Base-by-base conservation (phyloP, 345 rosid species). In the Bruguiera sexangula region DNA sequence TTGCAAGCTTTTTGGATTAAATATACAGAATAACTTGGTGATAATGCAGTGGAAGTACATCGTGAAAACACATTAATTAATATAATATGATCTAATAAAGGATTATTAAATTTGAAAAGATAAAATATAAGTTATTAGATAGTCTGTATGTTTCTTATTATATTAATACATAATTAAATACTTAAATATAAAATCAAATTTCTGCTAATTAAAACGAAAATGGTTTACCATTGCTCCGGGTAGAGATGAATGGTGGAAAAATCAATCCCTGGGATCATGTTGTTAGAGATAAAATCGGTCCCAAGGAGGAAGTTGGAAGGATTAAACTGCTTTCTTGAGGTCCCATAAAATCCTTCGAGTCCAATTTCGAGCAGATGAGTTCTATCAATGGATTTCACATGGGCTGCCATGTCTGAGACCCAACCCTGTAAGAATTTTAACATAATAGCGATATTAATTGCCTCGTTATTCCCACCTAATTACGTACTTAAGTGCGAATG, bases 301-400 rank as follows among this genome's bases (percentile, higher is more conserved):
- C 98, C 96, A 19, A 73, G 2, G 1, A 67, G 69, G 53, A 0
- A 16, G 2, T 61, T 69, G 1, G 50, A 43, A 0, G 90, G 91
- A 68, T 93, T 93, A 69, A 63, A 75, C 55, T 79, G 68, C 67
- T 74, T 81, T 78, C 71, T 88, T 21, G 93, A 85, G 1, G 75
- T 63, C 22, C 93, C 98, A 54, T 90, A 93, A 76, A 86, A 90
- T 26, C 98, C 96, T 82, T 93, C 95, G 0, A 90, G 86, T n/a
- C 96, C 98, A 52, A 85, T 73, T 78, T 88, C 92, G 2, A 90
- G 75, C 22, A 90, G 64, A 66, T 90, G 98, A 60, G 72, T 34
- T 3, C 69, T 65, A 62, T 93, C 96, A 29, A 93, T 82, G 39
- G 92, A 82, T 82, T 93, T 93, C 0, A 86, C 83, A 62, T 86